A percentile compares a stretch with the other conserved stretches of the same genome.
phyloP scores from a whole-genome alignment of 371 early-diverging fungal species.

The Mortierella sp. region DNA sequence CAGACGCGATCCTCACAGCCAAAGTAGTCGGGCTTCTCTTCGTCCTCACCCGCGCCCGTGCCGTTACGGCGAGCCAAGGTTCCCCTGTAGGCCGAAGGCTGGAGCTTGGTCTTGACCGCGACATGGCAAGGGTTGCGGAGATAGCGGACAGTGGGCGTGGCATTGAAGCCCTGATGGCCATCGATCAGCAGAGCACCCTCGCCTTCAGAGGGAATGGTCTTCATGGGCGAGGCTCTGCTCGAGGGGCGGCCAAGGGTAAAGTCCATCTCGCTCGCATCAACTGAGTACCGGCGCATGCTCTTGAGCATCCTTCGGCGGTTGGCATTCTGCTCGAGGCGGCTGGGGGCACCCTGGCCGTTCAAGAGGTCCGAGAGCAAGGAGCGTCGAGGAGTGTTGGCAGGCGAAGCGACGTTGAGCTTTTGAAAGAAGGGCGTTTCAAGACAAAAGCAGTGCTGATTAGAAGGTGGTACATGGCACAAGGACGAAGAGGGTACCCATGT shows the following conservation, averaged over 20 bases:
- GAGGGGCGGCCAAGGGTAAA: conserved; percentile 46
- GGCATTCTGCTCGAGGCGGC: conserved; percentile 48
- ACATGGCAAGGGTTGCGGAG: conserved; percentile 55
- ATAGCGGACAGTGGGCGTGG: conserved; percentile 47
- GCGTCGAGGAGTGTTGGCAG: conserved; percentile 33
- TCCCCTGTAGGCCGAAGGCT: conserved; percentile 35
- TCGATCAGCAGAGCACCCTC: conserved; percentile 23
- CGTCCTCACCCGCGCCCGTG: conserved; percentile 21
- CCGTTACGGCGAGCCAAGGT: conserved; percentile 19
- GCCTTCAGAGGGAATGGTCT: conserved; percentile 38
- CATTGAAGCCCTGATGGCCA: conserved; percentile 35
- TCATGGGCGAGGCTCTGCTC: conserved; percentile 29
- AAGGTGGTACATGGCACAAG: not conserved
- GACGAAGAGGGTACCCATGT: not conserved
- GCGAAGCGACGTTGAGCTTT: conserved; percentile 36
- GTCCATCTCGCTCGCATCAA: conserved; percentile 53
- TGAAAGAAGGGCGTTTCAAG: conserved; percentile 9
- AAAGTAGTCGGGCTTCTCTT: conserved; percentile 49
- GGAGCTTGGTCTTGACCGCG: conserved; percentile 52
- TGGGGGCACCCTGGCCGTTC: conserved; percentile 39
- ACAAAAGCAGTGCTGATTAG: conserved; percentile 15
- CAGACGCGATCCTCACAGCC: conserved; percentile 53
- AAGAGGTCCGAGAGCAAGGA: conserved; percentile 52
- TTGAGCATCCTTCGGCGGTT: conserved; percentile 55
- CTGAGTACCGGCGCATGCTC: conserved; percentile 57